Evolutionary conservation across 176 grass and related monocot species (phyloP).

Genomic region (Eremochloa ophiuroides): DNA sequence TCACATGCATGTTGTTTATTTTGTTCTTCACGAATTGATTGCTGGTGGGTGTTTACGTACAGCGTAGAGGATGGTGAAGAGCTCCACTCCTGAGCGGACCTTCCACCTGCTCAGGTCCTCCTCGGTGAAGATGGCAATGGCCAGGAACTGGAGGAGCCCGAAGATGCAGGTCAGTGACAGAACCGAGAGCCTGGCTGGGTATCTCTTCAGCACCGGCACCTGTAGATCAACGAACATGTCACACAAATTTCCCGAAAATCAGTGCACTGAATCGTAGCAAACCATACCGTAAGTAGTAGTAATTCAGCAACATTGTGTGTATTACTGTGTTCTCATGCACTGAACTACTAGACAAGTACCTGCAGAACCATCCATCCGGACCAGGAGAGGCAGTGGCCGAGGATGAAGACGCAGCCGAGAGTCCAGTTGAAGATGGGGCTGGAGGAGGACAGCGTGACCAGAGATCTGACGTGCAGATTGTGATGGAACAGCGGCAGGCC

Average conservation of each 20-base stretch:
- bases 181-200: constrained; percentile 79
- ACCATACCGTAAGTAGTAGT: background rate
- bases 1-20: no score
- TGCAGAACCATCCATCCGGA: constrained; percentile 96
- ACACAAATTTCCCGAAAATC: background rate
- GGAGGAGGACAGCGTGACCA: constrained; percentile 15
- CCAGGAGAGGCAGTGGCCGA: constrained; percentile 81
- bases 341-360: background rate
- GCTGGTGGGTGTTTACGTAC: constrained; percentile 24
- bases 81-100: constrained; percentile 65
- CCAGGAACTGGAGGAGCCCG: constrained; percentile 76
- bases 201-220: constrained; percentile 82
- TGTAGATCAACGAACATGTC: background rate
- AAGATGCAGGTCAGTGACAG: constrained; percentile 73
- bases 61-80: constrained; percentile 87
- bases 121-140: constrained; percentile 72
- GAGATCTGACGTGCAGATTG: constrained; percentile 28
- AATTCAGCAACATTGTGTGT: background rate
- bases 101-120: constrained; percentile 79
- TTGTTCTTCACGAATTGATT: no score
- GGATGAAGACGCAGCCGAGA: constrained; percentile 83
- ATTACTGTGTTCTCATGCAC: background rate
- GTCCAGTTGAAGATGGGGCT: constrained; percentile 82
- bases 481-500: constrained; percentile 66
- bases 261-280: background rate